These are phyloP conservation scores for Syncephalastrum racemosum DNA, from an alignment of 371 early-diverging fungal species.

Conservation along the genomic window DNA sequence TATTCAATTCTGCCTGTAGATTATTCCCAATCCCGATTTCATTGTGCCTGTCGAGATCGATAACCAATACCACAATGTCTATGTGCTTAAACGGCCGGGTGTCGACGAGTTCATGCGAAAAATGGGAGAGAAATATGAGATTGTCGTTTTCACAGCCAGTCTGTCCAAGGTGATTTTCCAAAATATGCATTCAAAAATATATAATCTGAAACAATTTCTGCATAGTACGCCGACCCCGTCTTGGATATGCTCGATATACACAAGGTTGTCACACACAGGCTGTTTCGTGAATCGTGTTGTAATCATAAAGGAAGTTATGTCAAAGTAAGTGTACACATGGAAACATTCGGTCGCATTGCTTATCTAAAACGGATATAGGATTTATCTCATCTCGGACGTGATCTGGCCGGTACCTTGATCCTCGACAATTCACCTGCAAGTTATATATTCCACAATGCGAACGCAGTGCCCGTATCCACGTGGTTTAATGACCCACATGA, in stretches of 20 bases:
- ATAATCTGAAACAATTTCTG: conserved; percentile 7
- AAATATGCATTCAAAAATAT: not conserved
- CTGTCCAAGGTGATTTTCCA: conserved; percentile 75
- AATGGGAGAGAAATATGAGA: conserved; percentile 88
- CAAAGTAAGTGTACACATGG: conserved; percentile 63
- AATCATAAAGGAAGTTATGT: conserved; percentile 95
- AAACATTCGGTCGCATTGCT: not conserved
- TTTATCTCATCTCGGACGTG: conserved; percentile 81
- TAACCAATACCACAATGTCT: conserved; percentile 87
- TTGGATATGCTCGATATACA: conserved; percentile 89
- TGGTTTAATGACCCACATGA: conserved; percentile 98
- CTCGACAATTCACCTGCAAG: conserved; percentile 93
- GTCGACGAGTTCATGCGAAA: conserved; percentile 89
- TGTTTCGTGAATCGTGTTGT: conserved; percentile 96
- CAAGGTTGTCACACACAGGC: conserved; percentile 82
- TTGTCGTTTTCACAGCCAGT: conserved; percentile 96
- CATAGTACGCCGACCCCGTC: conserved; percentile 96
- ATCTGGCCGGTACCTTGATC: conserved; percentile 78
- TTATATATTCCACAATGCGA: conserved; percentile 91
- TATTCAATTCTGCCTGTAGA: conserved; percentile 28
- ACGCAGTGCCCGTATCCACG: conserved; percentile 94
- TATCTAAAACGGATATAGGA: conserved; percentile 50
- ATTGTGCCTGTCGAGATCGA: conserved; percentile 91
- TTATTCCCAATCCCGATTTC: conserved; percentile 82
- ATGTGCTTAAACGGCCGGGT: conserved; percentile 94